Conservation (phyloP, 768 basidiomycete species). For the Leccinum olivaceopallidum region DNA sequence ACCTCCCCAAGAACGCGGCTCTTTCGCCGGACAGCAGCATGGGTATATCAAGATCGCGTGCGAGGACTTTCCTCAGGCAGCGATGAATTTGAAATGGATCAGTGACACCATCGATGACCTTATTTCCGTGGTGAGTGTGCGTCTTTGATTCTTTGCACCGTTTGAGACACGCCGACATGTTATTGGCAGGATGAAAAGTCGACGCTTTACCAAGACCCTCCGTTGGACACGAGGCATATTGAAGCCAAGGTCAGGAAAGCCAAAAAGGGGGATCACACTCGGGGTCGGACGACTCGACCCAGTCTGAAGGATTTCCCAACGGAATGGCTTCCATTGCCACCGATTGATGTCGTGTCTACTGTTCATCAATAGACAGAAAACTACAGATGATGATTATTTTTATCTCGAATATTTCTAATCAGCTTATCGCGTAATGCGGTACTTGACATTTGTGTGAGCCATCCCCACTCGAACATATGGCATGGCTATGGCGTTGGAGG, state of each 20-base stretch:
- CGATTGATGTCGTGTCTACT: slow-evolving; percentile 5
- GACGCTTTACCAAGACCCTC: slow-evolving; percentile 56
- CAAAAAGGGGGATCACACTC: slow-evolving; percentile 68
- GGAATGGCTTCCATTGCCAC: slow-evolving; percentile 68
- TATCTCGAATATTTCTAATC: slow-evolving; percentile 1
- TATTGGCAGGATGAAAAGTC: slow-evolving; percentile 36
- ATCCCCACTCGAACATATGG: neutral
- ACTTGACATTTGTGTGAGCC: neutral
- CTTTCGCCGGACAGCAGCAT: slow-evolving; percentile 48
- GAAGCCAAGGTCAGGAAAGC: slow-evolving; percentile 70
- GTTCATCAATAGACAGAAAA: slow-evolving; percentile 10
- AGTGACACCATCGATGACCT: slow-evolving; percentile 82
- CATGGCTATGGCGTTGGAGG: no score
- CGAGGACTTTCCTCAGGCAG: slow-evolving; percentile 78
- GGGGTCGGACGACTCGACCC: slow-evolving; percentile 56
- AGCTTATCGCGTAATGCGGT: slow-evolving; percentile 5
- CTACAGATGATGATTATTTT: neutral
- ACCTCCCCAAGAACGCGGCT: slow-evolving; percentile 71
- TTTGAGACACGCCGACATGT: slow-evolving; percentile 18
- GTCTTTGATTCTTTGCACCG: slow-evolving; percentile 32
- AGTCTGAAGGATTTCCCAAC: slow-evolving; percentile 79
- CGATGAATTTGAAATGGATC: slow-evolving; percentile 94
- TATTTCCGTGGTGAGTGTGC: slow-evolving; percentile 80
- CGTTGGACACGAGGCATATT: slow-evolving; percentile 79
- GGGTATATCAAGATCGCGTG: slow-evolving; percentile 92